phyloP scores from a whole-genome alignment of 2,329 filamentous ascomycete species.

The Pseudopithomyces chartarum region DNA sequence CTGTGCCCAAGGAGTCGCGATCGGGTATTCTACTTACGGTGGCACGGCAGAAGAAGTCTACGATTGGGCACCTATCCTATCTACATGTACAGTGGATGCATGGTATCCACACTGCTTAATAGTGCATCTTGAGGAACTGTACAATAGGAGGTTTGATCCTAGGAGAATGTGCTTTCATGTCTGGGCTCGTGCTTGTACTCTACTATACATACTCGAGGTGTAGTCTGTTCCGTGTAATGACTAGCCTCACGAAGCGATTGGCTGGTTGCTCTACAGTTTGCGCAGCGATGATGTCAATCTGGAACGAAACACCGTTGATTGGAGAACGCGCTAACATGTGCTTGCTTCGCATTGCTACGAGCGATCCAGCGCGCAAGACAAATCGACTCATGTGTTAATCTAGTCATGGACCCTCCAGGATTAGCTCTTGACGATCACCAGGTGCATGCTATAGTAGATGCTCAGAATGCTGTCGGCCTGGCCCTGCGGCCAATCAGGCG shows the following conservation, averaged over 20 bases:
- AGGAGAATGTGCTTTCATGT: too few species aligned
- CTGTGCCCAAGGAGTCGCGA: too few species aligned
- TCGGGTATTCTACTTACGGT: too few species aligned
- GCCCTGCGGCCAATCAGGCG: conserved; percentile 27
- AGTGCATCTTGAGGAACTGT: too few species aligned
- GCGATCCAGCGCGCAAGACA: neutral
- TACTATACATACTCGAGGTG: too few species aligned
- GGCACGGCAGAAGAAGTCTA: too few species aligned
- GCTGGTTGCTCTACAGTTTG: neutral
- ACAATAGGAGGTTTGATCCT: too few species aligned
- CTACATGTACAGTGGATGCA: too few species aligned
- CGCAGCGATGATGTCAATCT: conserved; percentile 1
- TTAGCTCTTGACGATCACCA: conserved; percentile 14
- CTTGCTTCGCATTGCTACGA: neutral
- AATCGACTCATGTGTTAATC: neutral
- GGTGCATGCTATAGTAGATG: too few species aligned
- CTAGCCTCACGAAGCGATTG: neutral
- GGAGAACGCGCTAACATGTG: conserved; percentile 1
- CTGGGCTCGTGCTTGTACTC: too few species aligned
- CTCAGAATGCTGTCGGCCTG: conserved; percentile 11
- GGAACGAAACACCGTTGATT: neutral
- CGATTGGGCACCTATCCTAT: too few species aligned
- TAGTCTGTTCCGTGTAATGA: neutral
- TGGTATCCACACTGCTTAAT: too few species aligned
- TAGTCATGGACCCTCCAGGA: neutral